Percentiles rank a stretch among this genome's conserved stretches.
phyloP scores from a whole-genome alignment of 202 grass and related monocot species.

The Eragrostis tef region DNA sequence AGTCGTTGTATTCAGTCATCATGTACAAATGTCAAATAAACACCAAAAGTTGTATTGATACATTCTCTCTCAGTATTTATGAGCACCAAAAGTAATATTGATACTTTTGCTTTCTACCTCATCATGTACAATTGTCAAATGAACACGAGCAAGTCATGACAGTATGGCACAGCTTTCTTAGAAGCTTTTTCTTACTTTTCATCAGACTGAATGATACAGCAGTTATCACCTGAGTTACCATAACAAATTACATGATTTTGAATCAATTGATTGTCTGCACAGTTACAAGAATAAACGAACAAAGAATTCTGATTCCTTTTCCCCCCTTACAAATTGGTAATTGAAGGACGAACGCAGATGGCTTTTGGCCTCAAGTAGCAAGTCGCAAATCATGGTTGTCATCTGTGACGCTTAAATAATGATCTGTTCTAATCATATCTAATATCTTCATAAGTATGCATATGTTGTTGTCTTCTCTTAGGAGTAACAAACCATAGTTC shows the following conservation, averaged over 20 bases:
- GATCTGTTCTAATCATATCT: conserved; percentile 37
- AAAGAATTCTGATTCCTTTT: conserved; percentile 2
- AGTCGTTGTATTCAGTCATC: conserved; percentile 5
- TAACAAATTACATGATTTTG: conserved; percentile 11
- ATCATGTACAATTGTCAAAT: background rate
- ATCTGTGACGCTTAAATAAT: conserved; percentile 37
- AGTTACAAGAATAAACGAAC: conserved; percentile 40
- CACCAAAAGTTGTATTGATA: background rate
- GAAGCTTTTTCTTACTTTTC: conserved; percentile 15
- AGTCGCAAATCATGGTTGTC: background rate
- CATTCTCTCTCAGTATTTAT: background rate
- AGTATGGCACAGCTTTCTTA: conserved; percentile 8
- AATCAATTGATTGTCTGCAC: conserved; percentile 26
- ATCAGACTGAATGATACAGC: conserved; percentile 23
- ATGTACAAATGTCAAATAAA: conserved; percentile 47
- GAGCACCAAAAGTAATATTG: background rate
- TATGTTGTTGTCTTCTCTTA: conserved; percentile 21
- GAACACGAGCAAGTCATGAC: background rate
- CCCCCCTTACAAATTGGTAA: conserved; percentile 44
- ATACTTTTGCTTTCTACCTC: background rate
- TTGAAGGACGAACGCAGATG: background rate
- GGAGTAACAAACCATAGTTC: conserved; percentile 25
- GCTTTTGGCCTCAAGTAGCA: conserved; percentile 26
- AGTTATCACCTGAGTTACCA: background rate
- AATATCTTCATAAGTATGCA: conserved; percentile 31